Percentiles rank a stretch among this genome's conserved stretches.
phyloP scores from a whole-genome alignment of 345 rosid species.

The Bruguiera gymnorhiza region DNA sequence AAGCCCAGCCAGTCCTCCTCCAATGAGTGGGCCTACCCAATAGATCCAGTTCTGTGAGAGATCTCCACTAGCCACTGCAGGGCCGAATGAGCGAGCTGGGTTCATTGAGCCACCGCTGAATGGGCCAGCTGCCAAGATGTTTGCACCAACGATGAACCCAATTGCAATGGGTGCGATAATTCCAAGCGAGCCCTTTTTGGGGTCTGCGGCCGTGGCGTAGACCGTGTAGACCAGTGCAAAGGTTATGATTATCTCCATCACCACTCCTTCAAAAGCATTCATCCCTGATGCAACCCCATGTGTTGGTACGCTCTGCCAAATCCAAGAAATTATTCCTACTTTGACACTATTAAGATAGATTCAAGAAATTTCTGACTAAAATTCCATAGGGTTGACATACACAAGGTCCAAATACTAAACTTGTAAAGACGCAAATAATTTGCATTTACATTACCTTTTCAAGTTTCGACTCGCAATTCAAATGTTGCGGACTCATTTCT shows the following conservation, averaged over 20 bases:
- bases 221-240: constrained; percentile 83
- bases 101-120: constrained; percentile 96
- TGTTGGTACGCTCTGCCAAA: constrained; percentile 64
- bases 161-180: constrained; percentile 77
- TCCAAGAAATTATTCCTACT: background rate
- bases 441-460: too few relatives aligned
- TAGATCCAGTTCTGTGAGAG: constrained; percentile 68
- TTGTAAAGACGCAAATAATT: too few relatives aligned
- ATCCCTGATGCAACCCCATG: constrained; percentile 72
- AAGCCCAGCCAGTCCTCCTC: constrained; percentile 82
- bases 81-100: constrained; percentile 91
- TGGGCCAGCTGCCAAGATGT: constrained; percentile 89
- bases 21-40: constrained; percentile 77
- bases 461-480: too few relatives aligned
- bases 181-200: constrained; percentile 72
- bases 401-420: too few relatives aligned
- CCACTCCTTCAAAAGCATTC: constrained; percentile 48
- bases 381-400: too few relatives aligned
- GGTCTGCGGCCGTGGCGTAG: constrained; percentile 84
- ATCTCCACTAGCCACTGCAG: constrained; percentile 77
- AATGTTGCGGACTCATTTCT: too few relatives aligned
- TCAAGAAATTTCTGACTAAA: too few relatives aligned
- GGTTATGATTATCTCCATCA: constrained; percentile 77
- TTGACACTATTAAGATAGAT: background rate
- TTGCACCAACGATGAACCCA: constrained; percentile 90